A percentile compares a stretch with the other conserved stretches of the same genome.
Evolutionary conservation across 2,329 filamentous ascomycete species (phyloP).

Genomic region (Aspergillus sp.): DNA sequence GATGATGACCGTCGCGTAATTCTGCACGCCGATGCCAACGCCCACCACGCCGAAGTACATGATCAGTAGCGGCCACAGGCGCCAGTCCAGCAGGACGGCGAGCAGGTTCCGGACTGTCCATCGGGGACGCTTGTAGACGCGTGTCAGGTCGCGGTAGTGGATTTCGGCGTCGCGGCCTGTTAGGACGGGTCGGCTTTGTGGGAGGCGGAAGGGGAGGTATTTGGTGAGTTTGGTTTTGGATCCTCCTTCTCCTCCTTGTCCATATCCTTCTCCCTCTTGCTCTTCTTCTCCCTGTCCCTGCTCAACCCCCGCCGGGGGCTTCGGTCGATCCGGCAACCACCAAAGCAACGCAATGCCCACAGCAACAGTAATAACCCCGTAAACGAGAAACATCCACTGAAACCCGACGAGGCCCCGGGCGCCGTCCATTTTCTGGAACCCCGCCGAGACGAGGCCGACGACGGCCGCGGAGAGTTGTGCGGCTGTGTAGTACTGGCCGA

Average conservation of each 20-base stretch:
- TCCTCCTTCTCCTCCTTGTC: too few relatives aligned
- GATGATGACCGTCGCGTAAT: slow-evolving; percentile 88
- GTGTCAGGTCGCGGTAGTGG: slow-evolving; percentile 80
- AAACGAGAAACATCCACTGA: slow-evolving; percentile 80
- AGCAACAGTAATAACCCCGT: slow-evolving; percentile 74
- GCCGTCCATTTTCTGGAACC: slow-evolving; percentile 90
- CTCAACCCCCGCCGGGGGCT: slow-evolving; percentile 56
- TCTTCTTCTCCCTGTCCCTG: slow-evolving; percentile 38
- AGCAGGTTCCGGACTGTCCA: slow-evolving; percentile 76
- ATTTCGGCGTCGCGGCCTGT: slow-evolving; percentile 76
- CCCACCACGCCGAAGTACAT: slow-evolving; percentile 98
- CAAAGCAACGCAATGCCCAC: slow-evolving; percentile 77
- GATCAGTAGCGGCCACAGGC: slow-evolving; percentile 79
- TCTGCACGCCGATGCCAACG: slow-evolving; percentile 86
- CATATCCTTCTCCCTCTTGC: slow-evolving; percentile 1
- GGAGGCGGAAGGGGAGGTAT: slow-evolving; percentile 64
- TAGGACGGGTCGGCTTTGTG: slow-evolving; percentile 70
- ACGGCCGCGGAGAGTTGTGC: slow-evolving; percentile 87
- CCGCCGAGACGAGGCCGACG: slow-evolving; percentile 85
- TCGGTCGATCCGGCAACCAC: slow-evolving; percentile 87
- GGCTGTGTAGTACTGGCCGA: slow-evolving; percentile 88
- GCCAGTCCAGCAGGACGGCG: slow-evolving; percentile 79
- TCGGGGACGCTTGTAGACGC: slow-evolving; percentile 75
- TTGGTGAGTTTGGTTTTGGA: not conserved
- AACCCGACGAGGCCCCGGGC: slow-evolving; percentile 71